Conservation (phyloP, 352 stramenopile genomes). For the Plasmopara viticola region DNA sequence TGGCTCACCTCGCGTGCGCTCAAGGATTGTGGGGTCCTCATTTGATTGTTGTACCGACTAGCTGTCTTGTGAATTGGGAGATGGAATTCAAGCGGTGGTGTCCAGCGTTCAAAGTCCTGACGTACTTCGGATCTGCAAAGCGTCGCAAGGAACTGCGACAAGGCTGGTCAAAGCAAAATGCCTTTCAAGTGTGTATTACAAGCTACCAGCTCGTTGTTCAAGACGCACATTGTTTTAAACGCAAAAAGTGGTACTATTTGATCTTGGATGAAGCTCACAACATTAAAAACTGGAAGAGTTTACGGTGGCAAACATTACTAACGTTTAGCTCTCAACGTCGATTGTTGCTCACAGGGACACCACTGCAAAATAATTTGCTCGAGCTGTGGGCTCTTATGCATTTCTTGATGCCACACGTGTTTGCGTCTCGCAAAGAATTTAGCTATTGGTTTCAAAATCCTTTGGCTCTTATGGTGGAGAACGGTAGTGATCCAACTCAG, state of each 20-base stretch:
- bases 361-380: slow-evolving; percentile 97
- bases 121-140: slow-evolving; percentile 98
- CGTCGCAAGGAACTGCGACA: slow-evolving; percentile 83
- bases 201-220: slow-evolving; percentile 98
- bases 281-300: slow-evolving; percentile 99
- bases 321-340: slow-evolving; percentile 95
- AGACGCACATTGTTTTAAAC: slow-evolving; percentile 95
- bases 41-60: slow-evolving; percentile 97
- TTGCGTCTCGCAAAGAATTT: slow-evolving; percentile 90
- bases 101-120: slow-evolving; percentile 95
- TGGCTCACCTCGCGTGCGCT: slow-evolving; percentile 91
- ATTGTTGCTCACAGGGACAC: slow-evolving; percentile 93
- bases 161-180: slow-evolving; percentile 95
- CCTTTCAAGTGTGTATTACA: slow-evolving; percentile 98
- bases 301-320: slow-evolving; percentile 97
- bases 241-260: slow-evolving; percentile 99
- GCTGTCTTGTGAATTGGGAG: slow-evolving; percentile 98
- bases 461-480: slow-evolving; percentile 82
- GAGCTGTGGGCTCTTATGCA: slow-evolving; percentile 98
- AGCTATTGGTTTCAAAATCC: slow-evolving; percentile 98
- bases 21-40: slow-evolving; percentile 96
- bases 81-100: slow-evolving; percentile 98
- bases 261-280: slow-evolving; percentile 99
- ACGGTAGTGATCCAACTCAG: slow-evolving; percentile 67
- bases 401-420: slow-evolving; percentile 99